Percentiles rank a stretch among this genome's conserved stretches.
Evolutionary conservation across 1,284 basidiomycete species (phyloP).

Genomic region (Cerioporus squamosus): DNA sequence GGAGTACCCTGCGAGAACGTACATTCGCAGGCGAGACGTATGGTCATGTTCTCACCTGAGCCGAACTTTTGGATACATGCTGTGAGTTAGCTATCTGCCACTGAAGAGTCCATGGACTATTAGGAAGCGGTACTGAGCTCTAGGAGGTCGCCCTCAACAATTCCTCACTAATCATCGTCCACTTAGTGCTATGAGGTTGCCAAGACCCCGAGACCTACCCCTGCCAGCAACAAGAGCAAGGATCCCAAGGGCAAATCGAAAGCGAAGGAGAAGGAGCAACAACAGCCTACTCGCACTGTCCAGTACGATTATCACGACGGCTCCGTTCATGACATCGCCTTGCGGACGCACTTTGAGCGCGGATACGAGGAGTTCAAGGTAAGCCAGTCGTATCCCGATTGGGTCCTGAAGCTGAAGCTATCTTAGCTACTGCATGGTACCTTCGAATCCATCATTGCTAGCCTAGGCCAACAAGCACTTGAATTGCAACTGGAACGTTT

Average conservation of each 20-base stretch:
- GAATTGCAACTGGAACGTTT: conserved; percentile 81
- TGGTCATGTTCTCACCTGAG: conserved; percentile 82
- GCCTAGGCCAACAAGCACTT: conserved; percentile 66
- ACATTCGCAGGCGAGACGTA: conserved; percentile 77
- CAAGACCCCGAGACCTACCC: conserved; percentile 47
- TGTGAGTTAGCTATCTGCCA: conserved; percentile 48
- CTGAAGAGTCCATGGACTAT: too few relatives aligned
- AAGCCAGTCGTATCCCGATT: neutral
- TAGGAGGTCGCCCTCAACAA: too few relatives aligned
- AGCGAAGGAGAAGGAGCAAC: conserved; percentile 40
- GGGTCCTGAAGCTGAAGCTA: neutral
- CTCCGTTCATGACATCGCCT: conserved; percentile 65
- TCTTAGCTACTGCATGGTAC: conserved; percentile 73
- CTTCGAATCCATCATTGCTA: conserved; percentile 62
- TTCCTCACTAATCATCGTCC: too few relatives aligned
- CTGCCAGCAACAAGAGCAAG: conserved; percentile 27
- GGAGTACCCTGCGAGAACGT: conserved; percentile 66
- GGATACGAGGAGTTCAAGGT: conserved; percentile 83
- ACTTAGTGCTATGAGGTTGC: conserved; percentile 72
- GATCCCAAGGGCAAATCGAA: conserved; percentile 39
- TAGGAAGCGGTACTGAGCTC: too few relatives aligned
- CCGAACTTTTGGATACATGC: conserved; percentile 85
- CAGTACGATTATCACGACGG: conserved; percentile 72
- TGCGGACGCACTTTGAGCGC: conserved; percentile 60
- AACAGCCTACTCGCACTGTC: conserved; percentile 15